Conservation (phyloP, 2,329 filamentous ascomycete genomes). For the Fusarium robinianum region DNA sequence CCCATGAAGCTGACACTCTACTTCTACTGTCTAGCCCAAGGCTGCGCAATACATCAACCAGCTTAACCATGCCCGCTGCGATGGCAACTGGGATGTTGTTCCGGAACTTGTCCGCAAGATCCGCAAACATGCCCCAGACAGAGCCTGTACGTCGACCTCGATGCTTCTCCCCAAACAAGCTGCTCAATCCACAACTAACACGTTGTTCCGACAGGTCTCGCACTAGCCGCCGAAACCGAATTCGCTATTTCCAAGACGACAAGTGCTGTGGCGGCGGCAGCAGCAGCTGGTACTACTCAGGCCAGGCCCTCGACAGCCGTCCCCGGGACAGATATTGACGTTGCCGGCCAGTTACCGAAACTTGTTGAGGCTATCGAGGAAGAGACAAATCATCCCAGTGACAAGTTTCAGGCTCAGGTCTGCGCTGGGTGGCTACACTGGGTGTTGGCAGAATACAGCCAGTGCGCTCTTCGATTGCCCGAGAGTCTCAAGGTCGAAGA, state of each 20-base stretch:
- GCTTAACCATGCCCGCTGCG: constrained; percentile 85
- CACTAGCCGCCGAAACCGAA: constrained; percentile 72
- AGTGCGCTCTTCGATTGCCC: constrained; percentile 60
- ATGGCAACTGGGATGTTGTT: constrained; percentile 83
- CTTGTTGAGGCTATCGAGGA: constrained; percentile 62
- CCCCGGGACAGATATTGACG: constrained; percentile 51
- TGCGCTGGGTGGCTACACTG: constrained; percentile 87
- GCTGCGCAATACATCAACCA: constrained; percentile 78
- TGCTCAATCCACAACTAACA: constrained; percentile 15
- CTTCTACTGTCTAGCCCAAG: constrained; percentile 60
- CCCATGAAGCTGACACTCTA: constrained; percentile 28
- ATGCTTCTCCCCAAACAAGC: constrained; percentile 7
- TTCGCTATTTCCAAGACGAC: constrained; percentile 63
- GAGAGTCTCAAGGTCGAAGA: constrained; percentile 62
- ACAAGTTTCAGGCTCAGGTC: constrained; percentile 77
- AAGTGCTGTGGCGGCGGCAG: constrained; percentile 37
- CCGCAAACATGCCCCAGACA: constrained; percentile 86
- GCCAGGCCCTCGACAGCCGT: constrained; percentile 49
- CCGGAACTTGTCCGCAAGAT: constrained; percentile 91
- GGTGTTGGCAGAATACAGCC: constrained; percentile 71
- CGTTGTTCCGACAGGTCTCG: constrained; percentile 58
- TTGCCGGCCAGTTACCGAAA: constrained; percentile 52
- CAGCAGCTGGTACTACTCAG: constrained; percentile 20
- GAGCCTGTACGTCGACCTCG: constrained; percentile 68
- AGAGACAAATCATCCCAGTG: constrained; percentile 58